Evolutionary conservation across 148 eudicot species (phyloP), one percentile per base, ranked within the genome.

Genomic region (Spergularia bocconei): DNA sequence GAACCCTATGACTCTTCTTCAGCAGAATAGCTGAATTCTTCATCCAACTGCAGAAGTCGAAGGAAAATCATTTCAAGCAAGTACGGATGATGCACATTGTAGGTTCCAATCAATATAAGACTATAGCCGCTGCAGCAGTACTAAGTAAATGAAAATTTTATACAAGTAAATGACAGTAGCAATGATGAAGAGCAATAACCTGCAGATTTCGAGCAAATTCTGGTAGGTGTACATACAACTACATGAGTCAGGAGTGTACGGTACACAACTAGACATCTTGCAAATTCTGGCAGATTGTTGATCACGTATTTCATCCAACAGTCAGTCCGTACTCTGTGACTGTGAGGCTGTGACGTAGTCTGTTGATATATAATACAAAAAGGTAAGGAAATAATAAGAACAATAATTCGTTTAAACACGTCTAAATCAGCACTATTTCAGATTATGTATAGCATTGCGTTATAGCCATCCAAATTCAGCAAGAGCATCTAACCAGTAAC

Each of bases 401-500:
- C 8, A 44, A 6, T 6, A 44, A 4, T 9, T 44, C 7, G 10
- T 9, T 44, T 44, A 44, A 44, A 9, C 48, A 44, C 48, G 48
- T 65, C 15, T 39, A 36, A 65, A 1, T 29, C 36, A 70, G 13
- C 8, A 2, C 41, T 44, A 56, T 20, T 56, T 36, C 74, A 53
- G 21, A 33, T 21, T 59, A 59, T 29, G 4, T 1, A 29, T 29
- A 29, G 36, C 36, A 29, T 29, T 29, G 36, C 36, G 2, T 1
- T 2, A 29, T 29, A 29, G 36, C 36, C 36, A 29, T 29, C 36
- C 4, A 29, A 2, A 29, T 29, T 29, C 36, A 29, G 55, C 17
- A 17, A 10, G 11, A n/a, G 50, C 74, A 25, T 73, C 77, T 50
- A 74, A 74, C 69, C 68, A 51, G 48, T 44, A 44, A 74, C 69